Conservation (phyloP, 2,329 filamentous ascomycete species). For the Ascochyta rabiei region DNA sequence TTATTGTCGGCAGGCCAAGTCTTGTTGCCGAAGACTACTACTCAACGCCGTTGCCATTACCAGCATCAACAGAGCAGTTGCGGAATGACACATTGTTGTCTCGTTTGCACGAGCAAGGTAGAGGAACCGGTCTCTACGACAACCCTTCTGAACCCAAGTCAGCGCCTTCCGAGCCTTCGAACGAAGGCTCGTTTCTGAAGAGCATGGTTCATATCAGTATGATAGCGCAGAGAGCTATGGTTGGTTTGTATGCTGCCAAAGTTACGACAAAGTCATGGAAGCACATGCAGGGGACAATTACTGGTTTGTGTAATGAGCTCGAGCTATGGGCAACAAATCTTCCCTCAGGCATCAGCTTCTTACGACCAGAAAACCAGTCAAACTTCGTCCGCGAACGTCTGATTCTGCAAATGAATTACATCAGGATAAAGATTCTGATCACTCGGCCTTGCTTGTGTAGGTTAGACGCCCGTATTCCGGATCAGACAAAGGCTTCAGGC, state of each 20-base stretch:
- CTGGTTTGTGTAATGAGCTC: neutral
- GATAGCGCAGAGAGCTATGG: conserved; percentile 17
- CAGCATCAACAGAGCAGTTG: conserved; percentile 1
- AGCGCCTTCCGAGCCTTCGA: neutral
- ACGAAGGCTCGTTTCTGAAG: neutral
- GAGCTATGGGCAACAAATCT: neutral
- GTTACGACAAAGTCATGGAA: conserved; percentile 25
- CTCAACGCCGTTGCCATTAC: conserved; percentile 35
- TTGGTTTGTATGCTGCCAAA: conserved; percentile 37
- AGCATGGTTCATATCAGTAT: neutral
- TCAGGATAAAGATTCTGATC: conserved; percentile 44
- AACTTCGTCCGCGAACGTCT: conserved; percentile 20
- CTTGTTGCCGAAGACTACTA: conserved; percentile 38
- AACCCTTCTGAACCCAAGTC: neutral
- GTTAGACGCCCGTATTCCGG: conserved; percentile 39
- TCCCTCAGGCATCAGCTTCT: neutral
- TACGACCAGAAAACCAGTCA: neutral
- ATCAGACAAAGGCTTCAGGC: conserved; percentile 37
- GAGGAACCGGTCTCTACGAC: neutral
- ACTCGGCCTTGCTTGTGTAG: conserved; percentile 48
- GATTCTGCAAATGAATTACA: conserved; percentile 37
- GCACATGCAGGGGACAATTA: neutral
- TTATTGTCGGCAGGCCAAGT: conserved; percentile 46
- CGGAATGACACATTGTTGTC: neutral
- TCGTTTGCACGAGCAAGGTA: neutral